Conservation (phyloP, 176 grass and related monocot genomes). For the Paspalum vaginatum region DNA sequence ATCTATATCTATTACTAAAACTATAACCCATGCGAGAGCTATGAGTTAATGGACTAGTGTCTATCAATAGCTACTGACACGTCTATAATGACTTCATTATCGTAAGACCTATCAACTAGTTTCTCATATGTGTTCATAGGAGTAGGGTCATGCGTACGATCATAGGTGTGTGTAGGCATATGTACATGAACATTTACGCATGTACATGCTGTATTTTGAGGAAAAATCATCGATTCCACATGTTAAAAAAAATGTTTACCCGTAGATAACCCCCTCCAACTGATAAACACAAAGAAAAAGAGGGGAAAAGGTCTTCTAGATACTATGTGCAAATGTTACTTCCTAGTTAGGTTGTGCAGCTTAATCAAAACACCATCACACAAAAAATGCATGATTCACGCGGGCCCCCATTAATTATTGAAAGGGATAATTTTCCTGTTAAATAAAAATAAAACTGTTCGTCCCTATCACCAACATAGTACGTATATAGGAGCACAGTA, state of each 20-base stretch:
- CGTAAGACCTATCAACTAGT: no score
- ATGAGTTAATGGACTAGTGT: no score
- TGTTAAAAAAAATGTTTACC: background rate
- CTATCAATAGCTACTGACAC: no score
- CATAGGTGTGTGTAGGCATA: no score
- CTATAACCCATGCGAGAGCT: no score
- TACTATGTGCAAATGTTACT: slow-evolving; percentile 16
- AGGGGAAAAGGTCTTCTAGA: slow-evolving; percentile 10
- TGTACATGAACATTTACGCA: no score
- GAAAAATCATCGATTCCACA: no score
- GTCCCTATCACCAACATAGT: slow-evolving; percentile 22
- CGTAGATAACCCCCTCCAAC: background rate
- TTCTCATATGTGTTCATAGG: no score
- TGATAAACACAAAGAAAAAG: background rate
- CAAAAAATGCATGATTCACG: slow-evolving; percentile 25
- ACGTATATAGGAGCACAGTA: slow-evolving; percentile 9
- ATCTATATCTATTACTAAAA: no score
- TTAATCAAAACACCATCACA: slow-evolving; percentile 46
- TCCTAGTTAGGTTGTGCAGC: slow-evolving; percentile 47
- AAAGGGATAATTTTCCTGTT: background rate
- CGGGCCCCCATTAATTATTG: slow-evolving; percentile 20
- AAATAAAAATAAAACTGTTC: background rate
- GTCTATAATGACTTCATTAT: no score
- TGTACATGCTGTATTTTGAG: no score
- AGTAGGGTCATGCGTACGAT: no score